Conservation (phyloP, 805 yeast species). For the Starmerella bacillaris region DNA sequence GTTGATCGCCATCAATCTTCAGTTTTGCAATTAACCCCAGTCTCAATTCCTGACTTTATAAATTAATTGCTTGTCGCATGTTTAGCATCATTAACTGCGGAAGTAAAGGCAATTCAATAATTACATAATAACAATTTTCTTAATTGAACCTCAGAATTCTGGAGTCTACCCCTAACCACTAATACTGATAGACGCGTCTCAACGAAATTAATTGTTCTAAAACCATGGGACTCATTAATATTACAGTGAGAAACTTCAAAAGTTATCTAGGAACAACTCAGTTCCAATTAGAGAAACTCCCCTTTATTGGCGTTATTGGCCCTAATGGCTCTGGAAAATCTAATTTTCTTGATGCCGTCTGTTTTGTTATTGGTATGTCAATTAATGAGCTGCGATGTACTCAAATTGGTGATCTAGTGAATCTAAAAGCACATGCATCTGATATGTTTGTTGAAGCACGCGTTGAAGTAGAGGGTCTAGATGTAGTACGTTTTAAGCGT, state of each 20-base stretch:
- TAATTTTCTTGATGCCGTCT: constrained; percentile 92
- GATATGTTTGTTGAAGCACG: constrained; percentile 7
- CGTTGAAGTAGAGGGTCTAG: constrained; percentile 6
- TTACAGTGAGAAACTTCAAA: constrained; percentile 46
- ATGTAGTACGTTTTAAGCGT: constrained; percentile 8
- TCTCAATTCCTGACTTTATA: too few species aligned
- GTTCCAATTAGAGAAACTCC: constrained; percentile 51
- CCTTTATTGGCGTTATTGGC: constrained; percentile 82
- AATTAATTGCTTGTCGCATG: too few species aligned
- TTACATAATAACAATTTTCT: too few species aligned
- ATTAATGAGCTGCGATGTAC: constrained; percentile 59
- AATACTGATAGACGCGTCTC: too few species aligned
- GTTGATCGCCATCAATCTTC: too few species aligned
- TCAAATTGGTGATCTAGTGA: constrained; percentile 56
- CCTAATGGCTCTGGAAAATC: constrained; percentile 99
- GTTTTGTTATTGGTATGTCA: constrained; percentile 79
- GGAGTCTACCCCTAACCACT: too few species aligned
- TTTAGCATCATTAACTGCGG: too few species aligned
- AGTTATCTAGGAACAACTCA: constrained; percentile 64
- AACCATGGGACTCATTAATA: constrained; percentile 4
- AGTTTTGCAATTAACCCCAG: too few species aligned
- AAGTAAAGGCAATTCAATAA: too few species aligned
- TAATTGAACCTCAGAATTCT: too few species aligned
- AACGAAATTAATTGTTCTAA: neutral
- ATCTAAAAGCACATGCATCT: constrained; percentile 37